Evolutionary conservation across 139 green algal species (phyloP).

Genomic region (Chlorella sp.): DNA sequence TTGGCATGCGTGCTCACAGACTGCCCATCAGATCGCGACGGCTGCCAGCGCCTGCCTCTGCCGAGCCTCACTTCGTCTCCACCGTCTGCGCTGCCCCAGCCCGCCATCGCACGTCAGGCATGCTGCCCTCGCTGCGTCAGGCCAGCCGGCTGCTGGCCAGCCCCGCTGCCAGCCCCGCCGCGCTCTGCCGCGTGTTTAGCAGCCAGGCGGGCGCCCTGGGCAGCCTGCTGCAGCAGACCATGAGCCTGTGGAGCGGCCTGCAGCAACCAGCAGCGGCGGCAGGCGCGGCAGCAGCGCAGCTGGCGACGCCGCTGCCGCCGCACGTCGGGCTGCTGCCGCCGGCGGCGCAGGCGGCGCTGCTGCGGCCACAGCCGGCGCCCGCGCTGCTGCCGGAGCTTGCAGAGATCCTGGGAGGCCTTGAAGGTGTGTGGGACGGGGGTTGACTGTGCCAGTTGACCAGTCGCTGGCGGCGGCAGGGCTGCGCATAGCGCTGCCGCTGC

Average conservation of each 20-base stretch:
- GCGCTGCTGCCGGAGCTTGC: slow-evolving; percentile 10
- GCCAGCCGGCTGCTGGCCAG: background rate
- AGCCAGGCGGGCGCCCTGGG: slow-evolving; percentile 9
- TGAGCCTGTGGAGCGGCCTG: background rate
- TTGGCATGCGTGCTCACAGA: too few species aligned
- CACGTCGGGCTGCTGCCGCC: slow-evolving; percentile 20
- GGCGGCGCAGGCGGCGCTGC: slow-evolving; percentile 16
- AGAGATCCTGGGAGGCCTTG: background rate
- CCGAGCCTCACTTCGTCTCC: too few species aligned
- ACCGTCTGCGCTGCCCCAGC: too few species aligned
- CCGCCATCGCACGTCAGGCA: background rate
- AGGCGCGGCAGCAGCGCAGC: background rate
- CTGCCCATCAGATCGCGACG: too few species aligned
- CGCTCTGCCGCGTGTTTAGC: slow-evolving; percentile 1
- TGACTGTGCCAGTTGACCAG: background rate
- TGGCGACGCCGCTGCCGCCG: background rate
- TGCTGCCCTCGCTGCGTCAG: background rate
- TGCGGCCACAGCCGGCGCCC: slow-evolving; percentile 8
- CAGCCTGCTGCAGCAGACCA: background rate
- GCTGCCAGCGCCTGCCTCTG: too few species aligned
- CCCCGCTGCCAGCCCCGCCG: background rate
- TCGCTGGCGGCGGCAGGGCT: too few species aligned
- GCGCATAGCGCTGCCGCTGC: too few species aligned
- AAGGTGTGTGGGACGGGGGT: background rate
- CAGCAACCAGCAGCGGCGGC: slow-evolving; percentile 6